Base-by-base conservation (phyloP, 306 rosid species). In the Fragaria iinumae region DNA sequence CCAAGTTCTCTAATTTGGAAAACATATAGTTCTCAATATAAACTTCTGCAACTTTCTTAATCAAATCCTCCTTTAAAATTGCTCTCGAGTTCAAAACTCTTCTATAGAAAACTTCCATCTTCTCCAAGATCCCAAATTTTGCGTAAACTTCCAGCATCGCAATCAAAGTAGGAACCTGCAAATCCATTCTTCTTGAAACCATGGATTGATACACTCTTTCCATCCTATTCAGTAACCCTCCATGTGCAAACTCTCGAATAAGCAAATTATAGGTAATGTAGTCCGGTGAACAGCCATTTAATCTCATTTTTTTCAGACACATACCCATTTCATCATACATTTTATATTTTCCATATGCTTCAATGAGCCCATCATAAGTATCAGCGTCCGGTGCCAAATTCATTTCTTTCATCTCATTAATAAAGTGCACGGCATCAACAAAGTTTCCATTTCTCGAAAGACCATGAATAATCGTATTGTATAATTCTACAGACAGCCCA, bases 91-190 rank as follows among this genome's bases (percentile, higher is more conserved):
- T 79, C 79, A 84, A 13, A 59, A 87, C 71, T 74, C 79, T 90
- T 60, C 62, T 50, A 70, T 87, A 92, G 73, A 86, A 66, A 43
- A 67, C 84, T 68, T 92, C 92, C 96, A 92, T 92, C 91, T 90
- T 90, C 47, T 79, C 86, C 78, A 92, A 71, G 66, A 92, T 83
- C 75, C 87, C 88, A 77, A 87, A 90, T 84, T 81, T 88, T 23
- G 88, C 83, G 76, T 92, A 92, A 84, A 87, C 88, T 82, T 90
- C 90, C 8, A 90, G 84, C 93, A 92, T 88, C 9, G 88, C 89
- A 79, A 88, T 79, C 71, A 87, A 79, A 32, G 90, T 90, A 59
- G 90, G 81, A 67, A 91, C 77, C 57, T 87, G 89, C 71, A 92
- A 75, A 34, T n/a, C 63, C 92, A 86, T 88, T 83, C 86, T 67